phyloP scores from a whole-genome alignment of 208 protist species.

The Acanthamoeba royreba region DNA sequence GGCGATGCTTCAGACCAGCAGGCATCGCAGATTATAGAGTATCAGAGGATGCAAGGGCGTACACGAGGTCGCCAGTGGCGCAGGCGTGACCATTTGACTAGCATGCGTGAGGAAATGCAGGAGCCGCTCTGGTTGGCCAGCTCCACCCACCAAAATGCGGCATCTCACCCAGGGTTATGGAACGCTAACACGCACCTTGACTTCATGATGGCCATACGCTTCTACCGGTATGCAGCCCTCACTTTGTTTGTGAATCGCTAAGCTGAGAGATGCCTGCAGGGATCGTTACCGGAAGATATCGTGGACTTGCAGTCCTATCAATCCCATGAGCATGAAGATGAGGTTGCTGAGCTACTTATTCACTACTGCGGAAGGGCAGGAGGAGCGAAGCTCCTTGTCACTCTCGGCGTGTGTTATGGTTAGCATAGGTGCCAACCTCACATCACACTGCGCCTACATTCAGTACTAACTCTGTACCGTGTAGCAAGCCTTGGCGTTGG shows the following conservation, averaged over 20 bases:
- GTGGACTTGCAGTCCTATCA: not conserved
- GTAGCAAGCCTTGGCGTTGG: not conserved
- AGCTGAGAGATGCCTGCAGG: not conserved
- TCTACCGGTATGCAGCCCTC: not conserved
- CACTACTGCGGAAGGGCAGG: not conserved
- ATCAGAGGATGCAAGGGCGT: not conserved
- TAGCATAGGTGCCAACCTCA: not conserved
- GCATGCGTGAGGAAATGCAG: not conserved
- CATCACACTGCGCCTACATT: not conserved
- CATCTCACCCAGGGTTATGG: not conserved
- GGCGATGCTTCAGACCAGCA: not conserved
- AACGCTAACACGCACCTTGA: not conserved
- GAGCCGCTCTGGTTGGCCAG: not conserved
- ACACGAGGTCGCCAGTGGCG: not conserved
- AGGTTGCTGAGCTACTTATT: not conserved
- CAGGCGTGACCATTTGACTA: not conserved
- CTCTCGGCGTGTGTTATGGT: not conserved
- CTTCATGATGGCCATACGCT: not conserved
- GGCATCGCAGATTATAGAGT: not conserved
- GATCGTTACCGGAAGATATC: not conserved
- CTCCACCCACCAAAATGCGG: not conserved
- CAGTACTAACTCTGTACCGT: not conserved
- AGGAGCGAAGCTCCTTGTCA: not conserved
- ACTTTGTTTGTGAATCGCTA: not conserved
- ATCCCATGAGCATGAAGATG: not conserved